Percentiles rank a stretch among this genome's conserved stretches.
These are phyloP conservation scores for Zygosaccharomyces lentus DNA, from an alignment of 805 yeast species.

Conservation along the genomic window DNA sequence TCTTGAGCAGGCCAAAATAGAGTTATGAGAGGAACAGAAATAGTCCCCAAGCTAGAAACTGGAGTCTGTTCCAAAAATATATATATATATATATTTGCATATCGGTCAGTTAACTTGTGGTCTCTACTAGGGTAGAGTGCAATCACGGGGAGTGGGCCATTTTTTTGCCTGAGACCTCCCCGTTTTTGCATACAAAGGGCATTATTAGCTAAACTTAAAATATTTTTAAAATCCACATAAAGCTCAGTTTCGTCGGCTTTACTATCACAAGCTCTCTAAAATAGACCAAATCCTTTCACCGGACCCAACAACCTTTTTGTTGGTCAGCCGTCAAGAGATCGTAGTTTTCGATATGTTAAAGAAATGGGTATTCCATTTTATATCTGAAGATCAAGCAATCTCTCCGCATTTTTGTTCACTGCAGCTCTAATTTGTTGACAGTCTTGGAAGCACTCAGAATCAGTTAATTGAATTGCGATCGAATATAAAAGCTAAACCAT, in stretches of 20 bases:
- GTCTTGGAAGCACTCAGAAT: too few species aligned
- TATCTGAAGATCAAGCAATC: constrained; percentile 1
- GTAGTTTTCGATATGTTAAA: constrained; percentile 11
- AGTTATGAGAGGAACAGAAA: constrained; percentile 16
- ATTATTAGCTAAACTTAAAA: background rate
- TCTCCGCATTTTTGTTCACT: too few species aligned
- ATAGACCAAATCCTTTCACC: background rate
- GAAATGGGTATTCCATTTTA: constrained; percentile 6
- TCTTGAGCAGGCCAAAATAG: background rate
- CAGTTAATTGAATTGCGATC: background rate
- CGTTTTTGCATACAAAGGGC: background rate
- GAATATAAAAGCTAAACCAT: too few species aligned
- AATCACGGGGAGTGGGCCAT: constrained; percentile 8
- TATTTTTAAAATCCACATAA: constrained; percentile 7
- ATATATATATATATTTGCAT: constrained; percentile 12
- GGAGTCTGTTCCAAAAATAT: constrained; percentile 16
- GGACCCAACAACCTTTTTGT: background rate
- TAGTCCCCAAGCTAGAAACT: constrained; percentile 11
- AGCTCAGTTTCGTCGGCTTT: constrained; percentile 15
- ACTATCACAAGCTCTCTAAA: constrained; percentile 15
- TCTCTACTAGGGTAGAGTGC: constrained; percentile 14
- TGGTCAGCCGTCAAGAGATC: constrained; percentile 6
- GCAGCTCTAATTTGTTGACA: too few species aligned
- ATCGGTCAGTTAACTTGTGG: background rate
- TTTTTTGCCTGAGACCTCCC: constrained; percentile 1